Conservation (phyloP, 441 rosid species). For the Eutrema salsugineum region DNA sequence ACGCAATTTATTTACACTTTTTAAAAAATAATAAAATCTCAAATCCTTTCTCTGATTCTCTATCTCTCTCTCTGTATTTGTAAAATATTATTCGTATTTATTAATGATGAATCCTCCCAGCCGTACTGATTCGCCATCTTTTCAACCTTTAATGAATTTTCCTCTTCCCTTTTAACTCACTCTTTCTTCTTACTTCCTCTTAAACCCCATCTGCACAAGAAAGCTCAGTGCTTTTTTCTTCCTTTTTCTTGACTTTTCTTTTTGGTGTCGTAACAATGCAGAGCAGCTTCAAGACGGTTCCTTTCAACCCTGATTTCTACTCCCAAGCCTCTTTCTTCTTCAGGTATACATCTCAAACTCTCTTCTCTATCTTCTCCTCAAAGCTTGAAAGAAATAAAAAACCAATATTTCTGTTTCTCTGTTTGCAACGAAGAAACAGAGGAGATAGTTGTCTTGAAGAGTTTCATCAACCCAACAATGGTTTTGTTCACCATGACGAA, state of each 20-base stretch:
- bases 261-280: slow-evolving; percentile 42
- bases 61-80: neutral
- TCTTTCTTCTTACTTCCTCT: slow-evolving; percentile 9
- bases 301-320: slow-evolving; percentile 53
- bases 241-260: neutral
- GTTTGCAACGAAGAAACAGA: slow-evolving; percentile 26
- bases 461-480: slow-evolving; percentile 60
- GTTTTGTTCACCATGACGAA: slow-evolving; percentile 64
- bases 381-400: neutral
- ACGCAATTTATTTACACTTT: slow-evolving; percentile 34
- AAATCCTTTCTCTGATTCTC: slow-evolving; percentile 14
- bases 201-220: slow-evolving; percentile 7
- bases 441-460: slow-evolving; percentile 70
- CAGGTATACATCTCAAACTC: slow-evolving; percentile 36
- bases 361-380: neutral
- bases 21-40: neutral
- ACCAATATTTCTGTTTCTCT: neutral
- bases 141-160: slow-evolving; percentile 21
- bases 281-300: slow-evolving; percentile 71
- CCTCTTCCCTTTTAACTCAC: slow-evolving; percentile 37
- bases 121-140: slow-evolving; percentile 59
- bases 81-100: slow-evolving; percentile 7
- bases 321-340: slow-evolving; percentile 63
- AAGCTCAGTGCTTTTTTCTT: neutral
- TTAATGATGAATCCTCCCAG: slow-evolving; percentile 22